Base-by-base conservation (phyloP, 2,329 filamentous ascomycete species). In the Cercospora janseana region DNA sequence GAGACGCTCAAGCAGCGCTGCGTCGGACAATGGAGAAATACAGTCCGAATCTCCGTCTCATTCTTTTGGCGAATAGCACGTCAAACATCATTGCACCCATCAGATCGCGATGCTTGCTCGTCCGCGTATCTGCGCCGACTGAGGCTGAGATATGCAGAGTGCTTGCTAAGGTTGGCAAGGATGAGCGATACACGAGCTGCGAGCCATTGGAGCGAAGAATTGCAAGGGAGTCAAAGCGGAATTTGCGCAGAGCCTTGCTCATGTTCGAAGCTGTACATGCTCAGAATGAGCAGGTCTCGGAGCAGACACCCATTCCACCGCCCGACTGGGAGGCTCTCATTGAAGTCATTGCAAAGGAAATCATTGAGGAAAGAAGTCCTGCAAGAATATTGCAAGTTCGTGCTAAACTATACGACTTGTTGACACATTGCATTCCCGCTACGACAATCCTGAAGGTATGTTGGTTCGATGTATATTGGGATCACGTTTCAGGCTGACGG, bases 21-120 rank as follows among this genome's bases (percentile, higher is more conserved):
- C 82, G 93, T 69, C 79, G 93, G 56, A 98, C 93, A 0, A 98
- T 98, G 93, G 93, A 98, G 74, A 98, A 98, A 72, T 98, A 98
- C 77, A 94, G 88, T 64, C 91, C 92, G 10, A 98, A 98, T 69
- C 66, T 98, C 66, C 81, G 93, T 16, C 72, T 98, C 61, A 97
- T 98, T 41, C 75, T 98, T 53, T 75, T 98, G 53, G 93, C 93
- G 41, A 97, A 97, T 69, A 95, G 88, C 60, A 98, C 93, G 16
- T 91, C 91, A 57, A 97, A 97, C 66, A 98, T 98, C 63, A 98
- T 98, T 69, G 92, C 93, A n/a, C 93, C 93, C 0, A 98, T 98
- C 67, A 82, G 92, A 58, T 94, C 88, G 63, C 80, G 93, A 70
- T 96, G 91, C 46, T 75, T 98, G 68, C 79, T 98, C 42, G 89